Evolutionary conservation across 257 asterid genomes (phyloP).

Genomic region (Ophiorrhiza pumila): DNA sequence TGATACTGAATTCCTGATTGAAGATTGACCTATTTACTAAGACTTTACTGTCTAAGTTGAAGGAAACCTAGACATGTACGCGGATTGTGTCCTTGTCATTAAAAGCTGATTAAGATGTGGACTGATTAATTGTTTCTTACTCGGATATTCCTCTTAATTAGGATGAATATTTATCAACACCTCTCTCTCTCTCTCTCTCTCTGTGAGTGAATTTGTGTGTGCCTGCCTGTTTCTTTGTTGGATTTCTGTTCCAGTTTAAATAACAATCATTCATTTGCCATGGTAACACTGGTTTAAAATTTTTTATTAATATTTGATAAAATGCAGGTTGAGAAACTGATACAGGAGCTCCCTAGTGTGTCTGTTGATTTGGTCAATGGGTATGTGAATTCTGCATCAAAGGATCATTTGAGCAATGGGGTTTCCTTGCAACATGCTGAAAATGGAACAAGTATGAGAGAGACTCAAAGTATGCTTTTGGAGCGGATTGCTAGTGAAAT

Average conservation of each 20-base stretch:
- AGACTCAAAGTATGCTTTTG: constrained; percentile 93
- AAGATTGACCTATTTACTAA: too few relatives aligned
- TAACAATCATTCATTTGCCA: neutral
- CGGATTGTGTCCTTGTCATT: too few relatives aligned
- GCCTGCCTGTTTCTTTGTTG: neutral
- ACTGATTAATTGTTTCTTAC: neutral
- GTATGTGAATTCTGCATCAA: constrained; percentile 32
- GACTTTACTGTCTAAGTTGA: too few relatives aligned
- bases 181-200: too few relatives aligned
- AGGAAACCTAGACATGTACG: too few relatives aligned
- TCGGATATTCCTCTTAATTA: neutral
- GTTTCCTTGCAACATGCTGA: constrained; percentile 57
- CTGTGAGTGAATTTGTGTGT: neutral
- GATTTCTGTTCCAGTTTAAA: neutral
- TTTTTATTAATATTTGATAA: constrained; percentile 10
- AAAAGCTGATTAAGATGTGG: too few relatives aligned
- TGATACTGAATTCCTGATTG: too few relatives aligned
- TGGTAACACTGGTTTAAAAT: neutral
- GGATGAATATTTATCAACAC: too few relatives aligned
- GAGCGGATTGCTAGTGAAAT: constrained; percentile 98
- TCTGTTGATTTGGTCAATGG: constrained; percentile 73
- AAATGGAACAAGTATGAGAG: constrained; percentile 70
- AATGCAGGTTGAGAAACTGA: constrained; percentile 80
- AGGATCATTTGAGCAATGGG: constrained; percentile 53
- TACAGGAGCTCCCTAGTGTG: constrained; percentile 81